Evolutionary conservation across 805 yeast species (phyloP), one percentile per base, ranked within the genome.

Genomic region (Teunomyces funiuensis): DNA sequence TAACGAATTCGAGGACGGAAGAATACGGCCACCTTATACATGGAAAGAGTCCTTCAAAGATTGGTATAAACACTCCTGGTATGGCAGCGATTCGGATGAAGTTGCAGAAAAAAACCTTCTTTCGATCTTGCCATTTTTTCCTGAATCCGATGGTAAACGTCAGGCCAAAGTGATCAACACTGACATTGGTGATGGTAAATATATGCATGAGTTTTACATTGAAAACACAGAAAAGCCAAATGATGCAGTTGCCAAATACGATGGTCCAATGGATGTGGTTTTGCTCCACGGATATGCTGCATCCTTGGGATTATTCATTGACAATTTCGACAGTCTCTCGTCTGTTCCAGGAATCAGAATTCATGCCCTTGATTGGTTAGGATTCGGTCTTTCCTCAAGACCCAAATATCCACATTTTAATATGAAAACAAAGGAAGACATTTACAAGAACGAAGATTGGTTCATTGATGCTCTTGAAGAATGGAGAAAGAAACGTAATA

Each of bases 281-380:
- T 61, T 91, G 46, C 65, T 93, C 4, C 99, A 91, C 61, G 99
- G 99, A 0, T 89, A 88, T 57, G 97, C 96, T 2, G 96, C 98
- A 0, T 87, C 95, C 1, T 76, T 89, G 10, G 91, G 95, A 18
- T 81, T 88, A 41, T 91, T 80, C 52, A 77, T 83, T 54, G 78
- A 83, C 46, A 91, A 87, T 55, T 78, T 87, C 49, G 77, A 75
- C 34, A 52, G 42, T 20, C 59, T 76, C 22, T 63, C 71, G 6
- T 52, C 66, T 4, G 64, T 83, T 7, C 78, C 79, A 1, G 82
- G 85, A 3, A 68, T 73, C 10, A 69, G 75, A 31, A 54, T 86
- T 25, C 88, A 82, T 57, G 82, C 88, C 0, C 67, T 86, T 16
- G 95, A 86, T 55, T 58, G 83, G 51, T 77, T 83, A 0, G 89